Evolutionary conservation across 768 basidiomycete genomes (phyloP), one percentile per base, ranked within the genome.

Genomic region (Leccinum subgranulosum): DNA sequence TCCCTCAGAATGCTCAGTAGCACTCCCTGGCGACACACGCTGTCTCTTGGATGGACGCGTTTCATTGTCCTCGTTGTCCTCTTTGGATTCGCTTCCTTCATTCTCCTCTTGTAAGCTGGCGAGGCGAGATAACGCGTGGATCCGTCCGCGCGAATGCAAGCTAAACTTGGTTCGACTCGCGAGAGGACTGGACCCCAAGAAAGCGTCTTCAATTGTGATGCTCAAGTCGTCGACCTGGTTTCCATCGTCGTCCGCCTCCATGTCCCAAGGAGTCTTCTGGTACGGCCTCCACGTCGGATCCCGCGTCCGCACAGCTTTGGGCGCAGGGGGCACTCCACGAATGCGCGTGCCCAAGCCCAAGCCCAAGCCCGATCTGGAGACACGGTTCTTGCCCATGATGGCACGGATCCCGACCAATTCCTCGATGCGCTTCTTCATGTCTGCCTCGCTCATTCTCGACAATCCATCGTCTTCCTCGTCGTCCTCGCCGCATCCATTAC

Each of bases 371-470:
- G 31, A 55, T 31, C 54, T 59, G 2, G 64, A 48, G 21, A 66
- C 57, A 21, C 68, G 75, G 52, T 60, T 68, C 58, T 69, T 69
- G 69, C 49, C 72, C 63, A 33, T 75, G 63, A 60, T 54, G 6
- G 59, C 46, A 27, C 75, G 69, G 23, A 89, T 77, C 3, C 86
- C 87, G 49, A 87, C 85, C 46, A 88, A 54, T 39, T 78, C 72
- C 65, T 88, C 87, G 56, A 90, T 81, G 9, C 75, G 75, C 54
- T 72, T 69, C 36, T 83, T 80, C 55, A 90, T 81, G 51, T 76
- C 74, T 11, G 67, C 67, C 36, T 77, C 76, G 12, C 75, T 65
- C 60, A 77, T 71, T 5, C 67, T 53, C 5, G 66, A 62, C 23
- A 68, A 11, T 2, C 57, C 58, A 21, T 66, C 62, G 39, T 46